phyloP scores from a whole-genome alignment of 2,329 filamentous ascomycete genomes.

The Fusarium algeriense region DNA sequence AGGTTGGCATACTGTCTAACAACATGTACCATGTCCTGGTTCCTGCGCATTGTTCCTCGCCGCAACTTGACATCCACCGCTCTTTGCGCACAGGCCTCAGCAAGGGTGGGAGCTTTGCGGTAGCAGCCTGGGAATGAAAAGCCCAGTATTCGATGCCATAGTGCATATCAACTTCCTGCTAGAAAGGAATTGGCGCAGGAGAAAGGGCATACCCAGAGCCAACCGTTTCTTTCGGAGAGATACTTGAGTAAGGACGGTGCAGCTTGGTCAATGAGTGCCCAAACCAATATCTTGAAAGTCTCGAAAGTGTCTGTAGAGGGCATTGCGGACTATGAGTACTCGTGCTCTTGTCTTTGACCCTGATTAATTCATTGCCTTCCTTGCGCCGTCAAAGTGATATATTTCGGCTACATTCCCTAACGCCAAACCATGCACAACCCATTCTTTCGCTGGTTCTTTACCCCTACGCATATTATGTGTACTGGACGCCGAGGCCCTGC shows the following conservation, averaged over 20 bases:
- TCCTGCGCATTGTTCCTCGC: constrained; percentile 4
- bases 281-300: constrained; percentile 1
- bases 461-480: constrained; percentile 42
- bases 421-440: constrained; percentile 50
- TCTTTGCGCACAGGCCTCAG: constrained; percentile 40
- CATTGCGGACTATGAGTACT: constrained; percentile 28
- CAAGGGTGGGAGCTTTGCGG: neutral
- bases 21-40: constrained; percentile 8
- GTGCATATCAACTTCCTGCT: neutral
- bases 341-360: constrained; percentile 23
- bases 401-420: constrained; percentile 48
- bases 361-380: constrained; percentile 43
- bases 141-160: neutral
- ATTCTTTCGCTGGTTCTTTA: constrained; percentile 25
- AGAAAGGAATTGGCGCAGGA: neutral
- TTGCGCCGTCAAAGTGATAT: constrained; percentile 48
- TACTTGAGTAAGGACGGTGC: neutral
- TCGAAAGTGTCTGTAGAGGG: constrained; percentile 17
- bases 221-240: neutral
- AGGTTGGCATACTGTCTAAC: constrained; percentile 17
- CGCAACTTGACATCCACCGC: constrained; percentile 33
- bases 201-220: neutral
- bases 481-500: constrained; percentile 54
- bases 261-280: neutral
- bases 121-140: neutral